Base-by-base conservation (phyloP, 257 asterid species). In the Petunia axillaris region DNA sequence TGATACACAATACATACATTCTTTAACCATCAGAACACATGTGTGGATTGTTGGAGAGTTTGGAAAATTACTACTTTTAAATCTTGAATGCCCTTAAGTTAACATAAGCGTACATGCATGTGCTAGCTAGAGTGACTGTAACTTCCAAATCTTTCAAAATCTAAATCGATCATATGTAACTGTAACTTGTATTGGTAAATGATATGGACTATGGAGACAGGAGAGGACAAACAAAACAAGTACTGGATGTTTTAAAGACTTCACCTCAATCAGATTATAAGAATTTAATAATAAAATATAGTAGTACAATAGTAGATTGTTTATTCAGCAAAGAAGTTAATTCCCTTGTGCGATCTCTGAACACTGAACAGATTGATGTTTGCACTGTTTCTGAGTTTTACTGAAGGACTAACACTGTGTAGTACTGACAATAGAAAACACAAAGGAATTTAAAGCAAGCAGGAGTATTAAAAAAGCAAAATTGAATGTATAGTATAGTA, bases 231-330 rank as follows among this genome's bases (percentile, higher is more conserved):
- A 44, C 16, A 44, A 44, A 68, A n/a, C 9, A 1, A 71, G 77
- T 48, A 48, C 6, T 10, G 41, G 11, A 71, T 50, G 44, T 5
- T 50, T 35, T 11, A 44, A 50, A 25, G 46, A 5, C 44, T 71
- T 71, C 35, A 71, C 77, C 11, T 71, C 62, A 48, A 73, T 73
- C 77, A 35, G 35, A 5, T 73, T 60, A 50, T 11, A 50, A 35
- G 77, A 73, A 71, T 10, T 71, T 35, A 71, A 71, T 71, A 73
- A 50, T 48, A 73, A 71, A 71, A 71, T 71, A 16, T n/a, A 5
- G 2, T 3, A 1, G 54, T 48, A 48, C 11, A 11, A 6, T n/a
- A 38, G 38, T 59, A n/a, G 7, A 41, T 40, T 39, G 37, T 4
- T 1, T 36, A 36, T 70, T 9, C 41, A 4, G 35, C 44, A 71